Base-by-base conservation (phyloP, 23 red algal genomes). In the Pyropia yezoensis region DNA sequence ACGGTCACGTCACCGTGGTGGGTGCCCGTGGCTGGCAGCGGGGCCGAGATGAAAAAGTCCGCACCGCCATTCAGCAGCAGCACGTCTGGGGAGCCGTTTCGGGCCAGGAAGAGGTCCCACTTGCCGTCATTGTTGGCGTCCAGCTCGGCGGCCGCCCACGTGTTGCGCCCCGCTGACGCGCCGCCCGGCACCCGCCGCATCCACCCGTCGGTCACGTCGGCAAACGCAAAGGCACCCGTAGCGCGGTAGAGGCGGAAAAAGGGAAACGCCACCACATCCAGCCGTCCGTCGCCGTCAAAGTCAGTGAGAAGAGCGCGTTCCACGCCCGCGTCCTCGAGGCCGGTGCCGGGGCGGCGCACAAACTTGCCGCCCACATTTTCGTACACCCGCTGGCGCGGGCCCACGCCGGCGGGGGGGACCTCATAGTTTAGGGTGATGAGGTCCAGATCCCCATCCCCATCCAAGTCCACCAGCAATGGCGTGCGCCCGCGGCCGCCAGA, bases 51-150 rank as follows among this genome's bases (percentile, higher is more conserved):
- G 11, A 79, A 79, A 20, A 20, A 1, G 50, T 33, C 59, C 19
- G 50, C 15, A 1, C 60, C 75, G 0, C 57, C 20, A 60, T 79
- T 79, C 24, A 79, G 7, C 3, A 79, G 75, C 25, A 79, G 29
- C 39, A 47, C 6, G 39, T 47, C 39, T 3, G 6, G 6, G 1
- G 0, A 0, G 39, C 7, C 4, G 11, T 47, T 47, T 6, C 39
- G 4, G 5, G 57, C 57, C 3, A 61, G 24, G 12, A 11, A 61
- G 4, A 85, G 59, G 50, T 85, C 80, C 29, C 69, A 67, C 34
- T 52, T 27, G 16, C 80, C 80, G 24, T 85, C 80, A 25, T 74
- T 74, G 26, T 85, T 62, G 51, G 61, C 69, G 59, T 85, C 80
- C 3, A 85, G 39, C 39, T 75, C 80, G 5, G 69, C 80, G 18